Base-by-base conservation (phyloP, 2,329 filamentous ascomycete species). In the Aciculosporium take region DNA sequence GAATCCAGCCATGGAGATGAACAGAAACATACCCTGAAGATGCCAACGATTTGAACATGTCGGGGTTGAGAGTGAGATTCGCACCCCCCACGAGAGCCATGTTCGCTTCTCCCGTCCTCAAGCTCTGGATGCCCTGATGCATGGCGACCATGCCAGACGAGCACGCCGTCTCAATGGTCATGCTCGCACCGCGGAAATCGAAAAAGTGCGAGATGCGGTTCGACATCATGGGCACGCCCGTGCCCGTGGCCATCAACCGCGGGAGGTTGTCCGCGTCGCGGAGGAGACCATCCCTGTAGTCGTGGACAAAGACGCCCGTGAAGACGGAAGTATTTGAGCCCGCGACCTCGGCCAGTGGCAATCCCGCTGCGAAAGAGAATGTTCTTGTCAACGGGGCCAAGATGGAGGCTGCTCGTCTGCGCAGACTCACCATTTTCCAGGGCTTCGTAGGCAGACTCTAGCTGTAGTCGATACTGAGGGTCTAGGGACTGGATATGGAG, bases 121-220 rank as follows among this genome's bases (percentile, higher is more conserved):
- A 52, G 45, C 64, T 67, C 51, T 72, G 67, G 39, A 66, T 68
- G 1, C 69, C 71, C 38, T 62, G 52, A 44, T 74, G 69, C 15
- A 73, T 52, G 4, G 69, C 68, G 21, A 68, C 62, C 42, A 74
- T 53, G 45, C 65, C 65, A 1, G 68, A 69, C 1, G 69, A 72
- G 46, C 69, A 74, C 5, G 68, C 70, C 1, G 69, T 72, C 43
- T 73, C 67, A 3, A 67, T 57, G 0, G 69, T 68, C 43, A 72
- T 66, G 40, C 66, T 71, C 0, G 71, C 69, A 0, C 72, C 72
- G 29, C 63, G 58, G 28, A 76, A 58, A 47, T 75, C 67, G 46
- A 73, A 74, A 55, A 67, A 71, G 47, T 74, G 69, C 2, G 69
- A 72, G 17, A 75, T 59, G 35, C 71, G 60, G 45, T 74, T 74